Conservation (phyloP, 495 filamentous ascomycete species). For the Cairneyella variabilis region DNA sequence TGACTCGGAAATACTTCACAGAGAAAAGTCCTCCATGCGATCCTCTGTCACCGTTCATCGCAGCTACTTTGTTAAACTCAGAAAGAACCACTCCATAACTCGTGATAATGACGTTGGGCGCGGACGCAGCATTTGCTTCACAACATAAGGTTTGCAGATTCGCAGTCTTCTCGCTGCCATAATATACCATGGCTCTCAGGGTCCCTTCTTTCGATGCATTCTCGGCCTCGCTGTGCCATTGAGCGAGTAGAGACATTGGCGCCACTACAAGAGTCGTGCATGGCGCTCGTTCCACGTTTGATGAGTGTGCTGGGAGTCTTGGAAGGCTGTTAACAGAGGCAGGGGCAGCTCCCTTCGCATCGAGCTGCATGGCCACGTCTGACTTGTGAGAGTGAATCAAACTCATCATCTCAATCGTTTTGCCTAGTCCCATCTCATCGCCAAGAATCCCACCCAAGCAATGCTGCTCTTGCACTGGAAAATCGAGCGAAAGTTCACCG, state of each 20-base stretch:
- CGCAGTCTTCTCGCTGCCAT: conserved; percentile 75
- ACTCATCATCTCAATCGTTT: conserved; percentile 97
- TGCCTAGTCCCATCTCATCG: conserved; percentile 88
- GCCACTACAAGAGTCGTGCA: conserved; percentile 93
- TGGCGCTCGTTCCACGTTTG: conserved; percentile 61
- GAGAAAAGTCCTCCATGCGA: conserved; percentile 77
- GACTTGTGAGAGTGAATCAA: conserved; percentile 83
- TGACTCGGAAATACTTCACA: conserved; percentile 87
- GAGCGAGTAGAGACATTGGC: conserved; percentile 87
- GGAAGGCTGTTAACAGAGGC: conserved; percentile 52
- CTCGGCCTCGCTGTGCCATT: conserved; percentile 94
- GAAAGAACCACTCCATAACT: conserved; percentile 90
- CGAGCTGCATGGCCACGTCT: conserved; percentile 34
- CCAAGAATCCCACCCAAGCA: conserved; percentile 92
- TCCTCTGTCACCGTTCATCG: conserved; percentile 49
- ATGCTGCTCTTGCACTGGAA: conserved; percentile 89
- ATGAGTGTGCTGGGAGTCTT: conserved; percentile 51
- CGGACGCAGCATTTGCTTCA: conserved; percentile 63
- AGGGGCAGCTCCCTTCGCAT: conserved; percentile 25
- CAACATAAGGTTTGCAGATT: conserved; percentile 77
- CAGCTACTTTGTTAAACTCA: conserved; percentile 71
- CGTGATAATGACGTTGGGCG: conserved; percentile 91
- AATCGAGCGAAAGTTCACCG: conserved; percentile 88
- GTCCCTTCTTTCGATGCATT: conserved; percentile 81
- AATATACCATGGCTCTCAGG: conserved; percentile 83